phyloP scores from a whole-genome alignment of 441 rosid species.

The Erysimum cheiri region DNA sequence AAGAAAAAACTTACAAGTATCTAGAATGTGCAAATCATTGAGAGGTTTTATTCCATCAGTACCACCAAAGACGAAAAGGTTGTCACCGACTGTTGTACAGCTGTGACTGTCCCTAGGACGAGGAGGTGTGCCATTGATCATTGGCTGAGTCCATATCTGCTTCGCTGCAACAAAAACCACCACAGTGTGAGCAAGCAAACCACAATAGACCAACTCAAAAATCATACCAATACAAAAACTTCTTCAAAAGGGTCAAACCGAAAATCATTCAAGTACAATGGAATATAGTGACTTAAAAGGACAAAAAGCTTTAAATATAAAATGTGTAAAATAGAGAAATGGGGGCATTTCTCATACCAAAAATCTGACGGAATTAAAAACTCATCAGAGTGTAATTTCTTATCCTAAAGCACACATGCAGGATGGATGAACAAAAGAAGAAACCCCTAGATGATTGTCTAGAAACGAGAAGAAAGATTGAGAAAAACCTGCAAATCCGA shows the following conservation, averaged over 20 bases:
- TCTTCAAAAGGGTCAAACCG: neutral
- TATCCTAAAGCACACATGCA: conserved; percentile 33
- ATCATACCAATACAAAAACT: conserved; percentile 28
- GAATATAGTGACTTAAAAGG: conserved; percentile 9
- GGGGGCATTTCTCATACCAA: neutral
- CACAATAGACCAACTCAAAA: conserved; percentile 12
- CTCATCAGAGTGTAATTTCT: neutral
- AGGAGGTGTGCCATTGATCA: conserved; percentile 74
- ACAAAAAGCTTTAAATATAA: neutral
- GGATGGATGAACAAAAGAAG: conserved; percentile 21
- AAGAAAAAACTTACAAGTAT: conserved; percentile 68
- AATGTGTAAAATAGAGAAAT: conserved; percentile 3
- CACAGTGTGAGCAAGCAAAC: conserved; percentile 32
- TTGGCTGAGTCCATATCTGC: conserved; percentile 87
- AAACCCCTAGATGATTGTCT: conserved; percentile 1
- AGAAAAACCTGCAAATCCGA: conserved; percentile 5
- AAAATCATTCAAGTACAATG: conserved; percentile 17
- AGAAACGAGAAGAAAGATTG: neutral
- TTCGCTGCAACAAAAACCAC: conserved; percentile 56
- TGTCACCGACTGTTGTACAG: conserved; percentile 78
- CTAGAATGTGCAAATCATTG: conserved; percentile 79
- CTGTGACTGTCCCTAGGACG: conserved; percentile 92
- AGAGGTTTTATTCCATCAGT: conserved; percentile 89
- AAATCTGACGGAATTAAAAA: conserved; percentile 2
- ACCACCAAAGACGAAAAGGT: conserved; percentile 86